Evolutionary conservation across 108 stramenopile genomes (phyloP).

Genomic region (Fistulifera pelliculosa): DNA sequence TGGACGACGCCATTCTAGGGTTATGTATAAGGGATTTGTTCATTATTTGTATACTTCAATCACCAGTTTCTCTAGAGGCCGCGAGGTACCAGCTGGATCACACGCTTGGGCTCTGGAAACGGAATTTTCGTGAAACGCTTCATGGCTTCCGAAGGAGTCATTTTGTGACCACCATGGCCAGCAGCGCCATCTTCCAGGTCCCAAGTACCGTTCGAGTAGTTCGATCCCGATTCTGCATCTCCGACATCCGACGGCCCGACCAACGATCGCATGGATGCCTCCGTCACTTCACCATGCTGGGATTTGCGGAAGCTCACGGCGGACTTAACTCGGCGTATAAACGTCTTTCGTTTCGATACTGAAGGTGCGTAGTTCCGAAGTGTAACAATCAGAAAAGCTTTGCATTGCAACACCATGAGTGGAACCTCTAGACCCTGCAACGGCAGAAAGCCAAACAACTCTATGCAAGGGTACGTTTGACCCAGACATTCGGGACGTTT

Average conservation of each 20-base stretch:
- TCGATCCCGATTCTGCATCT: not conserved
- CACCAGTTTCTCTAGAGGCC: no score
- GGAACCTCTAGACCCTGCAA: slow-evolving; percentile 24
- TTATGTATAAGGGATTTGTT: no score
- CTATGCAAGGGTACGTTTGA: slow-evolving; percentile 12
- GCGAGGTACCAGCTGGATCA: slow-evolving; percentile 14
- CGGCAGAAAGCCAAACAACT: slow-evolving; percentile 21
- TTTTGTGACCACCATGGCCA: not conserved
- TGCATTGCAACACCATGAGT: slow-evolving; percentile 23
- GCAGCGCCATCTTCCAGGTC: not conserved
- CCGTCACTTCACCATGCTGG: not conserved
- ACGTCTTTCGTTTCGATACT: slow-evolving; percentile 3
- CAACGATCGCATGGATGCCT: not conserved
- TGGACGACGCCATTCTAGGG: no score
- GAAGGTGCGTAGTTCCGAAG: slow-evolving; percentile 15
- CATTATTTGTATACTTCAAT: no score
- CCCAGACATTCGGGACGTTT: slow-evolving; percentile 21
- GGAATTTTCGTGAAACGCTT: slow-evolving; percentile 14
- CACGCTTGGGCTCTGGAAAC: slow-evolving; percentile 18
- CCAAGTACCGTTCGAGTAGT: not conserved
- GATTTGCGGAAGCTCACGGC: no score
- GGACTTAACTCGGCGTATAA: slow-evolving; percentile 7
- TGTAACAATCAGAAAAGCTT: slow-evolving; percentile 17
- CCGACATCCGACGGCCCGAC: not conserved
- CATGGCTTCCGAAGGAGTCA: slow-evolving; percentile 10